These are phyloP conservation scores for Rhodotorula mucilaginosa DNA, from an alignment of 1,284 basidiomycete species.

Conservation along the genomic window DNA sequence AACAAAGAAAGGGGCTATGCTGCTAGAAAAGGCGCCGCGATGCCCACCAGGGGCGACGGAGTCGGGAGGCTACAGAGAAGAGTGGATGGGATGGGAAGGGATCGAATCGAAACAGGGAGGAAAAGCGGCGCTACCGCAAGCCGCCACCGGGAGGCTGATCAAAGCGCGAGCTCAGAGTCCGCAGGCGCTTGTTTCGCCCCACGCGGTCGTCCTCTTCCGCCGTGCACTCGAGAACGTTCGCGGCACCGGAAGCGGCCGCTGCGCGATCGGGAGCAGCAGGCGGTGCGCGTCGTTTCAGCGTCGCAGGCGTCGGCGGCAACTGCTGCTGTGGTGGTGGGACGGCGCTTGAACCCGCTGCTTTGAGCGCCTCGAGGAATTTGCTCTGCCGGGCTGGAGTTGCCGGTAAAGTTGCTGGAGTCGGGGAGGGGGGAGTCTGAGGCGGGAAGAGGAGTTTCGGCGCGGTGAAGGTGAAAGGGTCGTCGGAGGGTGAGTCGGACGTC, in stretches of 20 bases:
- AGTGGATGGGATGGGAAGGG: too few species aligned
- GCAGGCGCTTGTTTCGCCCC: slow-evolving; percentile 5
- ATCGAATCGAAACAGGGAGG: too few species aligned
- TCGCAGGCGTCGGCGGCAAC: slow-evolving; percentile 32
- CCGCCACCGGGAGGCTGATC: too few species aligned
- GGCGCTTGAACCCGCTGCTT: background rate
- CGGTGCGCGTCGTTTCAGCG: slow-evolving; percentile 16
- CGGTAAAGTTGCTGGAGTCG: slow-evolving; percentile 2
- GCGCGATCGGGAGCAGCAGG: background rate
- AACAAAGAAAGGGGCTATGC: too few species aligned
- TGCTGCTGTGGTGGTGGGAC: background rate
- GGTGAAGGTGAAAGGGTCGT: slow-evolving; percentile 35
- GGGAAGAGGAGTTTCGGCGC: slow-evolving; percentile 31
- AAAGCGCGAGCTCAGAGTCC: background rate
- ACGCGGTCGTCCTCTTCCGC: background rate
- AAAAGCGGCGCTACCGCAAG: too few species aligned
- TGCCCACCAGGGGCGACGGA: too few species aligned
- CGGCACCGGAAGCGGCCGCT: background rate
- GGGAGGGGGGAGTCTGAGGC: slow-evolving; percentile 2
- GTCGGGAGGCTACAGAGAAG: too few species aligned
- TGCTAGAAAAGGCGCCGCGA: too few species aligned
- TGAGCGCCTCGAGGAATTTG: slow-evolving; percentile 28
- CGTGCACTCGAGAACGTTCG: background rate
- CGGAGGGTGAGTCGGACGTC: slow-evolving; percentile 16
- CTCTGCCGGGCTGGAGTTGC: slow-evolving; percentile 20